Conservation (phyloP, 176 grass and related monocot species). For the Carex pumila region DNA sequence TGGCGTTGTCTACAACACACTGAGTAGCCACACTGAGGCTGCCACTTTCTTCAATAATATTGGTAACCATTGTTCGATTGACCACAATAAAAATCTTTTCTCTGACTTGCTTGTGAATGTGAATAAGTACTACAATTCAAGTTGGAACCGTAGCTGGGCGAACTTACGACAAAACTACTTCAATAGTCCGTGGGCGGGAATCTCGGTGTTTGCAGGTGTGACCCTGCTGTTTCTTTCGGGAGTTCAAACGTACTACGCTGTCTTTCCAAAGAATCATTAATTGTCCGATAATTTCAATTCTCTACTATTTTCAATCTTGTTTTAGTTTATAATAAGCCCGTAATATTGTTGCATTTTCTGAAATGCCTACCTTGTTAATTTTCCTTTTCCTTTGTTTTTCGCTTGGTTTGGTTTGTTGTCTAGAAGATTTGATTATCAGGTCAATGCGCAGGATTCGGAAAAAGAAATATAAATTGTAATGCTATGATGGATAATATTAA, state of each 20-base stretch:
- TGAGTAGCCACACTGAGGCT: neutral
- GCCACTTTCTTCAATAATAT: constrained; percentile 18
- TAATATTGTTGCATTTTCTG: too few relatives aligned
- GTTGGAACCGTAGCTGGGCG: neutral
- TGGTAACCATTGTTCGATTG: neutral
- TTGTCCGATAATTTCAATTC: too few relatives aligned
- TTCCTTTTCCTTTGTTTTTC: too few relatives aligned
- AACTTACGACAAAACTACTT: constrained; percentile 7
- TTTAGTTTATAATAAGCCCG: too few relatives aligned
- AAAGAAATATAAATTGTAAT: too few relatives aligned
- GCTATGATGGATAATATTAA: too few relatives aligned
- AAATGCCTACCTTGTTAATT: too few relatives aligned
- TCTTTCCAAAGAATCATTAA: too few relatives aligned
- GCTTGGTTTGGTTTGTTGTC: too few relatives aligned
- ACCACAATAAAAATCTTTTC: neutral
- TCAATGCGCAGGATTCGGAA: too few relatives aligned
- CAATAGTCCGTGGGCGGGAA: neutral
- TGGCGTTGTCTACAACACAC: neutral
- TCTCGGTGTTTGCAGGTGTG: neutral
- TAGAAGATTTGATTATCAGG: too few relatives aligned
- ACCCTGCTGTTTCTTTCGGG: neutral
- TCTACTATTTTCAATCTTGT: too few relatives aligned
- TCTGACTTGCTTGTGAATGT: neutral
- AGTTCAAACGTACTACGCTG: neutral
- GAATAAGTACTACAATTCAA: neutral